Percentiles rank a stretch among this genome's conserved stretches.
Conservation (phyloP, 306 rosid species). For the Trifolium subterraneum region DNA sequence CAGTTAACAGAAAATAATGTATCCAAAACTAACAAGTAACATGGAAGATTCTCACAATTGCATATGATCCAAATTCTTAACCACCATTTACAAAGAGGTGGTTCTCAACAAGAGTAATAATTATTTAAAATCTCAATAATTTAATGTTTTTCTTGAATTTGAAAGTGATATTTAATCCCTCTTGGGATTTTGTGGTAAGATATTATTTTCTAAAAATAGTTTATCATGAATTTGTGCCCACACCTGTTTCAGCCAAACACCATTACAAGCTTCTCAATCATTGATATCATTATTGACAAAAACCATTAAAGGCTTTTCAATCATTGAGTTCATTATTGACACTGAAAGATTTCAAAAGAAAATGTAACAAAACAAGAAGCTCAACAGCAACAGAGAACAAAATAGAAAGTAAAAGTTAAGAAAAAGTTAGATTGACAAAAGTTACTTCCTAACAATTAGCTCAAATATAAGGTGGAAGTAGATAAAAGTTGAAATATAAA, state of each 20-base stretch:
- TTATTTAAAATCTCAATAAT: slow-evolving; percentile 10
- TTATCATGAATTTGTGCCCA: slow-evolving; percentile 41
- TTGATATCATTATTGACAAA: slow-evolving; percentile 40
- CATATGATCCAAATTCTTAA: background rate
- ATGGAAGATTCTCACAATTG: slow-evolving; percentile 16
- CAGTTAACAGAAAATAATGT: background rate
- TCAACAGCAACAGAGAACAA: slow-evolving; percentile 13
- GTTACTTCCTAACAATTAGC: slow-evolving; percentile 1
- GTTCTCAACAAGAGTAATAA: slow-evolving; percentile 25
- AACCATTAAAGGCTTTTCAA: slow-evolving; percentile 33
- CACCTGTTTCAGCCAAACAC: slow-evolving; percentile 31
- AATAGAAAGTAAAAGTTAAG: slow-evolving; percentile 1
- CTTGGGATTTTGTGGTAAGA: slow-evolving; percentile 14
- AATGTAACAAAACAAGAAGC: slow-evolving; percentile 8
- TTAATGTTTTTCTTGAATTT: slow-evolving; percentile 6
- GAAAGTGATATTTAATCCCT: slow-evolving; percentile 8
- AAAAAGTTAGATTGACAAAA: slow-evolving; percentile 10
- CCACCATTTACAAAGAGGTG: slow-evolving; percentile 24
- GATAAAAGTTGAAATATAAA: background rate
- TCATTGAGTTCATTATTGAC: slow-evolving; percentile 41
- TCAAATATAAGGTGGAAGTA: background rate
- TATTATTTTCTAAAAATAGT: slow-evolving; percentile 29
- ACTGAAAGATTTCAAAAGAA: slow-evolving; percentile 20
- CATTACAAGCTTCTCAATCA: slow-evolving; percentile 40
- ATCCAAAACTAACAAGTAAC: background rate